Evolutionary conservation across 176 grass and related monocot species (phyloP).

Genomic region (Thinopyrum elongatum): DNA sequence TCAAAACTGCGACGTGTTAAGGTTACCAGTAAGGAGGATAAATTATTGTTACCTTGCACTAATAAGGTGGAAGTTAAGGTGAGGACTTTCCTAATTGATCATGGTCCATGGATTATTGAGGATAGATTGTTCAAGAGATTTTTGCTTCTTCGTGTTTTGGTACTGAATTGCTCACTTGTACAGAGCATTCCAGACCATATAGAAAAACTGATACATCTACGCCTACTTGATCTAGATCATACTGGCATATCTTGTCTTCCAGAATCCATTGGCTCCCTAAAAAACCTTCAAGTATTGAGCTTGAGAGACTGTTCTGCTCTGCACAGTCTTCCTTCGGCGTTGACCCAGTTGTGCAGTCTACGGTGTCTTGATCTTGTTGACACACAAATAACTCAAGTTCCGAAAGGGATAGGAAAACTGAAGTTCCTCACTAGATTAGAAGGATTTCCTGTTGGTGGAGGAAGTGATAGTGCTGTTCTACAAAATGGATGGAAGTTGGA

Average conservation of each 20-base stretch:
- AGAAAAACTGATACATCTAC: background rate
- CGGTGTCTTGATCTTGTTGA: background rate
- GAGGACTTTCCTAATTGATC: background rate
- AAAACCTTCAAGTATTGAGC: slow-evolving; percentile 28
- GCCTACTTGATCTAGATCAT: background rate
- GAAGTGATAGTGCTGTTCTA: background rate
- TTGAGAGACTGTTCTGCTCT: background rate
- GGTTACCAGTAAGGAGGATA: background rate
- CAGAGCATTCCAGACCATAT: background rate
- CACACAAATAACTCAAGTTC: slow-evolving; percentile 14
- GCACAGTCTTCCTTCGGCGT: background rate
- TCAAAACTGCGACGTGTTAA: background rate
- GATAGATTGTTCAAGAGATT: background rate
- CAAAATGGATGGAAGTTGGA: slow-evolving; percentile 24
- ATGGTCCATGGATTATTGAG: background rate
- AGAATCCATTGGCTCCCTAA: background rate
- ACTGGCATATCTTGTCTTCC: background rate
- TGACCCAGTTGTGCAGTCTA: background rate
- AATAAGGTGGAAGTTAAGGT: background rate
- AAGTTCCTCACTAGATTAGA: background rate
- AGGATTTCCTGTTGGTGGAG: background rate
- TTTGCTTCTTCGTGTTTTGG: slow-evolving; percentile 1
- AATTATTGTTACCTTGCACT: background rate
- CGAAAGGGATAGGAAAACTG: slow-evolving; percentile 22
- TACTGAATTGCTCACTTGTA: background rate